Conservation (phyloP, 495 filamentous ascomycete genomes). For the Xylaria nigripes region DNA sequence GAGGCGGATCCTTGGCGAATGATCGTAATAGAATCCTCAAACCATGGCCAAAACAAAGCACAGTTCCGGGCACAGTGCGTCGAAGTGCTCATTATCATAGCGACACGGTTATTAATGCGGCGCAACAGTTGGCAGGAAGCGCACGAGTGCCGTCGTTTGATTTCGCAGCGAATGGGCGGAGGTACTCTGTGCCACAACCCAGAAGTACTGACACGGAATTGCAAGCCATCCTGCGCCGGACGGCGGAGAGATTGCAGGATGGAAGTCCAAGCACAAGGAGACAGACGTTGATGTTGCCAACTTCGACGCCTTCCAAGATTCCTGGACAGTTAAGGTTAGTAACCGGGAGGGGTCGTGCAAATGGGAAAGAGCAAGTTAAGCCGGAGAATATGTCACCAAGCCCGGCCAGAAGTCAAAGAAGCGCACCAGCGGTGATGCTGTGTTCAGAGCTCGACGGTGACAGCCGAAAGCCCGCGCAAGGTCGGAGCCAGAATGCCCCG, state of each 20-base stretch:
- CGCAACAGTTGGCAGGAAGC: slow-evolving; percentile 19
- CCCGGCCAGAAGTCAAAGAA: slow-evolving; percentile 24
- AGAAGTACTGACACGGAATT: slow-evolving; percentile 34
- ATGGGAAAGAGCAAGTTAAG: not conserved
- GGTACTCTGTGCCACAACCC: slow-evolving; percentile 15
- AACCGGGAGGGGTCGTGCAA: not conserved
- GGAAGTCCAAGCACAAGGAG: slow-evolving; percentile 22
- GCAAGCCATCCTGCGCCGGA: slow-evolving; percentile 35
- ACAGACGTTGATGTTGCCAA: slow-evolving; percentile 17
- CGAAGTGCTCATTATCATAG: not conserved
- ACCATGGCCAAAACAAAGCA: not conserved
- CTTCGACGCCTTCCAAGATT: not conserved
- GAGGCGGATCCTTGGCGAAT: not conserved
- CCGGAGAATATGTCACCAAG: slow-evolving; percentile 2
- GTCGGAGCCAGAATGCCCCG: slow-evolving; percentile 2
- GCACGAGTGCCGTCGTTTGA: slow-evolving; percentile 15
- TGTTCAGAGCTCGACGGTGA: slow-evolving; percentile 14
- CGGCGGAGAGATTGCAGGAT: slow-evolving; percentile 34
- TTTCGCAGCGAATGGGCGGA: slow-evolving; percentile 11
- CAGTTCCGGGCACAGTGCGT: not conserved
- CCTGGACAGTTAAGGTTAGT: not conserved
- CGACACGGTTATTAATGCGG: slow-evolving; percentile 12
- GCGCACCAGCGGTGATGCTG: slow-evolving; percentile 20
- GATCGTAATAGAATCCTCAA: slow-evolving; percentile 6
- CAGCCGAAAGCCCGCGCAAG: slow-evolving; percentile 4